Base-by-base conservation (phyloP, 345 rosid species). In the Cardamine chenopodiifolia region DNA sequence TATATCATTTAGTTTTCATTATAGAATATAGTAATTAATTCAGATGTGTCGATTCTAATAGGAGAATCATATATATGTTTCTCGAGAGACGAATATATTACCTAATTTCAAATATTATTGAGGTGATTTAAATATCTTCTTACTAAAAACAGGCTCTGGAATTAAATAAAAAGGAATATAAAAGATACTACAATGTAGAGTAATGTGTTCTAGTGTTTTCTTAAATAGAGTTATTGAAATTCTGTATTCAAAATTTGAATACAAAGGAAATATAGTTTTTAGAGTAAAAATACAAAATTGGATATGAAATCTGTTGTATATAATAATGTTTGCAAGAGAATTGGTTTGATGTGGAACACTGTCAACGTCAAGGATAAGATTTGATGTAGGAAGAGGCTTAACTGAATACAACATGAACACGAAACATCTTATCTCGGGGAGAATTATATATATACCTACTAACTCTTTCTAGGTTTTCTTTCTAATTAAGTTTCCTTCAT, bases 401-500 rank as follows among this genome's bases (percentile, higher is more conserved):
- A 65, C 71, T 39, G 78, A 74, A 65, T 64, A 55, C 47, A 49
- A 71, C 59, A 59, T 47, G 74, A 70, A 71, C 37, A 59, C 59
- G 75, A 60, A 59, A 59, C 49, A 71, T 58, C 47, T 70, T 54
- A 54, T 66, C 72, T 68, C 25, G 1, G 9, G 34, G 32, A 0
- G 32, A 52, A 66, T 68, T 39, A 54, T n/a, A n/a, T n/a, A n/a
- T n/a, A n/a, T 54, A 25, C 5, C 53, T 7, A 60, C 39, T 71
- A 49, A 40, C 61, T 42, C 22, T 56, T 56, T 56, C 32, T 29
- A 44, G 31, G 29, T 37, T 48, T 48, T 7, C 26, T 32, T 8
- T 69, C 6, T 6, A 15, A 47, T 42, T 26, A 25, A 60, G 65
- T 28, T 55, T 56, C 53, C 14, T 56, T 69, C 73, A 12, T 42